Evolutionary conservation across 2,329 filamentous ascomycete genomes (phyloP), one percentile per base, ranked within the genome.

Genomic region (Chaetomium sp.): DNA sequence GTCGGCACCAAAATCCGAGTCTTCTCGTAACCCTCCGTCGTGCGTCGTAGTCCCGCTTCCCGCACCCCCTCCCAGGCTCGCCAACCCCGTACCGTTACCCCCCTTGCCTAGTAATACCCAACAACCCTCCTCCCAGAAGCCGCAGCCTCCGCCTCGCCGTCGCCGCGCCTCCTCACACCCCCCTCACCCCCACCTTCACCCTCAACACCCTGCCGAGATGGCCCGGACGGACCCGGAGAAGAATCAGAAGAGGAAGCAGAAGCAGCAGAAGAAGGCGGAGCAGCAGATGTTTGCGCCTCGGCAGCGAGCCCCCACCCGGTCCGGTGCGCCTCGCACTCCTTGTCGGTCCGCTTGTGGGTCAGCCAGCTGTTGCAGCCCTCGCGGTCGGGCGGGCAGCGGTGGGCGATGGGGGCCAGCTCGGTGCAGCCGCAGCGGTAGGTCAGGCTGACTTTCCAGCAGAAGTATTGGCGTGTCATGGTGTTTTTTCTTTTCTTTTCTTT

Each of bases 371-470:
- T 65, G 70, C 66, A 69, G 29, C 56, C 60, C 1, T 60, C 19
- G 51, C 63, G 64, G 35, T 13, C 29, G 6, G 65, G 53, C 19
- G 58, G 53, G 65, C 69, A 70, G 21, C 38, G 51, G 66, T 70
- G 69, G 8, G 56, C 23, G 10, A 67, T 68, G 3, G 56, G 21
- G 1, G 67, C 64, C 33, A 25, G 19, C n/a, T 66, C 63, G 58
- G 47, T 47, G 56, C 70, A 72, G 62, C 70, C 70, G 60, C 70
- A 72, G 45, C 53, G n/a, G 62, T 58, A 72, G 38, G 60, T 65
- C 8, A 72, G 61, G 54, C 38, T 27, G 53, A 72, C 64, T 27
- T 59, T 65, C 70, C 70, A 72, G 69, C 70, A 72, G 60, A 55
- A 71, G 62, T 64, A 65, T 23, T 61, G 45, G 53, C 61, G 54